Evolutionary conservation across 345 rosid species (phyloP).

Genomic region (Litchi chinensis): DNA sequence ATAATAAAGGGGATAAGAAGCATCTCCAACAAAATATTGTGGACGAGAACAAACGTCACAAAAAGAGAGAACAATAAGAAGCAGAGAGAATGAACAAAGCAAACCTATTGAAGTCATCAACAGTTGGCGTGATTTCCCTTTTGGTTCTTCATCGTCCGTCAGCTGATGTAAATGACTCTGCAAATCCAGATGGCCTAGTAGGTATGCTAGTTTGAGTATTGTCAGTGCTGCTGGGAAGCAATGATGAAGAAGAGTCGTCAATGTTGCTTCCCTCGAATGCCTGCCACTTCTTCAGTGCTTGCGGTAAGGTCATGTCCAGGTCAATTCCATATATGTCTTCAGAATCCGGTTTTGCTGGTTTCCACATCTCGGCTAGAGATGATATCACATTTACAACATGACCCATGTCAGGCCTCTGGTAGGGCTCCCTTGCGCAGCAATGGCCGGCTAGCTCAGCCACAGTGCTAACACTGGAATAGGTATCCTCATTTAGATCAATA

Average conservation of each 20-base stretch:
- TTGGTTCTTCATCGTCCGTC: conserved; percentile 37
- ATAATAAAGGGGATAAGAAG: not conserved
- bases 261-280: conserved; percentile 32
- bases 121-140: not conserved
- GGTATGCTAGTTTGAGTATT: conserved; percentile 46
- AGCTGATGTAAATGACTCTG: conserved; percentile 40
- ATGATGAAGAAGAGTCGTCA: conserved; percentile 15
- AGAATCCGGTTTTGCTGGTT: conserved; percentile 37
- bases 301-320: conserved; percentile 38
- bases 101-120: not conserved
- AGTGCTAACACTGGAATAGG: conserved; percentile 37
- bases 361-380: conserved; percentile 40
- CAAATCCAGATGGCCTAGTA: conserved; percentile 44
- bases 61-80: conserved; percentile 4
- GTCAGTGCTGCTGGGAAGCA: conserved; percentile 31
- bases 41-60: conserved; percentile 9
- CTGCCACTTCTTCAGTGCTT: conserved; percentile 40
- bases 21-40: conserved; percentile 11
- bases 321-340: conserved; percentile 42
- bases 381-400: conserved; percentile 45
- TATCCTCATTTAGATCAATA: conserved; percentile 33
- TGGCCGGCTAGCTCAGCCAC: conserved; percentile 47
- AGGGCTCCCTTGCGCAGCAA: conserved; percentile 26
- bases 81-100: conserved; percentile 16
- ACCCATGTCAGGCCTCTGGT: conserved; percentile 51